Percentiles rank a stretch among this genome's conserved stretches.
Conservation (phyloP, 139 green algal species). For the Coccomyxa sp. region DNA sequence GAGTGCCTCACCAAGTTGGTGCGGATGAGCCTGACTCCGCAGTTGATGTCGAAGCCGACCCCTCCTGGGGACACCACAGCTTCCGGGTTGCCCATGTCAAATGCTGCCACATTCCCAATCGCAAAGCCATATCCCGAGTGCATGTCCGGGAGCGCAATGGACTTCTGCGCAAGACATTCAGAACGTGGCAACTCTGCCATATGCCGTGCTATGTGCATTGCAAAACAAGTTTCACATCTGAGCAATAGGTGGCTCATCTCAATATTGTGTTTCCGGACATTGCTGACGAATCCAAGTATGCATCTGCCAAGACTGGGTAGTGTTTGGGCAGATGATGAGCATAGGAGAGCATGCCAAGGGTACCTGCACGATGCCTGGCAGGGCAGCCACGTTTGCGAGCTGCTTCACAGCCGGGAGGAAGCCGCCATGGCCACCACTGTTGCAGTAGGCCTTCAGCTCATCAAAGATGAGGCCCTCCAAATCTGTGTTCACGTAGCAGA, state of each 20-base stretch:
- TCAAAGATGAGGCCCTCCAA: conserved; percentile 74
- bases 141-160: conserved; percentile 85
- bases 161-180: conserved; percentile 45
- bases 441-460: conserved; percentile 58
- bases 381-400: conserved; percentile 81
- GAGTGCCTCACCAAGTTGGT: conserved; percentile 83
- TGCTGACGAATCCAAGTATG: too few species aligned
- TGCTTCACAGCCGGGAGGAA: conserved; percentile 90
- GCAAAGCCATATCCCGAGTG: conserved; percentile 90
- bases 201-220: too few species aligned
- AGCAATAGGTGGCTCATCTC: too few species aligned
- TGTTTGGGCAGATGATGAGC: too few species aligned
- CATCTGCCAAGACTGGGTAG: too few species aligned
- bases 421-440: conserved; percentile 49
- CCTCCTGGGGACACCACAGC: conserved; percentile 83
- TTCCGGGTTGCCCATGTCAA: conserved; percentile 79
- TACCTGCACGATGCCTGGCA: conserved; percentile 83
- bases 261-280: too few species aligned
- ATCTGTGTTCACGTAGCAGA: conserved; percentile 80
- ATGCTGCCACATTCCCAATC: conserved; percentile 91
- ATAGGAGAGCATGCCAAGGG: too few species aligned
- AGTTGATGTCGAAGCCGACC: conserved; percentile 90
- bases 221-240: too few species aligned
- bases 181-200: too few species aligned
- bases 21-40: conserved; percentile 80